Percentiles rank a stretch among this genome's conserved stretches.
phyloP scores from a whole-genome alignment of 352 stramenopile genomes.

The Phytophthora megakarya region DNA sequence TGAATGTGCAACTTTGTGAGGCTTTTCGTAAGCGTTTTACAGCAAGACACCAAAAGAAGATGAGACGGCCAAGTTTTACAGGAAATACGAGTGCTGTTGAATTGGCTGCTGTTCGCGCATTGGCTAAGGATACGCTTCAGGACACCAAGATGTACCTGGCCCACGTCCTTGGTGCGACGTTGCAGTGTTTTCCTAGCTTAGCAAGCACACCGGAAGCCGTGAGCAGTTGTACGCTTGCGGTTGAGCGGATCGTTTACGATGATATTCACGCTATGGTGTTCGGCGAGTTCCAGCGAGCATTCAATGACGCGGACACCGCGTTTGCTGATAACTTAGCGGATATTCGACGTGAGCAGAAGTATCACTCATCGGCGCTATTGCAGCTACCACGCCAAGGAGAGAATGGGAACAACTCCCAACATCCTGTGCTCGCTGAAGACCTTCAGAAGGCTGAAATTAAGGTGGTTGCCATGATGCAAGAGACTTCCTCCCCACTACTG shows the following conservation, averaged over 20 bases:
- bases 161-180: conserved; percentile 56
- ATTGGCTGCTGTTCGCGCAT: background rate
- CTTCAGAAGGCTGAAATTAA: conserved; percentile 48
- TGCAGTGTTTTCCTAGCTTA: conserved; percentile 67
- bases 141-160: conserved; percentile 76
- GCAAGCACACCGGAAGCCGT: conserved; percentile 55
- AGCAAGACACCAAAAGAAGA: conserved; percentile 31
- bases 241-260: conserved; percentile 71
- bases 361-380: conserved; percentile 37
- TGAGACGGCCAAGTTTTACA: conserved; percentile 20
- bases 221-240: conserved; percentile 50
- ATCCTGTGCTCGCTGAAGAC: conserved; percentile 36
- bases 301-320: conserved; percentile 45
- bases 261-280: conserved; percentile 72
- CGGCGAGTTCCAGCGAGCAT: conserved; percentile 50
- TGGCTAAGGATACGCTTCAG: conserved; percentile 58
- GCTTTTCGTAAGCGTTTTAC: conserved; percentile 49
- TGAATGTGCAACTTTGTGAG: conserved; percentile 60
- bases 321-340: conserved; percentile 56
- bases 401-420: background rate
- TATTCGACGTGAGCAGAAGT: conserved; percentile 55
- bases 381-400: conserved; percentile 7
- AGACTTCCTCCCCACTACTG: conserved; percentile 53
- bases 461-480: conserved; percentile 52
- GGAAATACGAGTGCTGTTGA: conserved; percentile 12